phyloP scores from a whole-genome alignment of 169 alveolate genomes.

The Amoebophrya sp. region DNA sequence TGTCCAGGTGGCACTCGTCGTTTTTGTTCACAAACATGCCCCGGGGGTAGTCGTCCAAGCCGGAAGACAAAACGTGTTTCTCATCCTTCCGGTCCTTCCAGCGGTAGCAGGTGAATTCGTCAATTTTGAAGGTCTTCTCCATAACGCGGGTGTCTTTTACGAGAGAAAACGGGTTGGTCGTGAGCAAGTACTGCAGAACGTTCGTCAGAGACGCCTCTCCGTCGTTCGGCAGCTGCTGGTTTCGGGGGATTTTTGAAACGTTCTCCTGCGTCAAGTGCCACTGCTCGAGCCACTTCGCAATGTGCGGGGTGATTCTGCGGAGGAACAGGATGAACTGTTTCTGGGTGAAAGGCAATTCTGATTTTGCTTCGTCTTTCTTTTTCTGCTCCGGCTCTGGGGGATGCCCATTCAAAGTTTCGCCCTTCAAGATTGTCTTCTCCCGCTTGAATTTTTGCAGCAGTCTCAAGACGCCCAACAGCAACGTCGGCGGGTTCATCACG shows the following conservation, averaged over 20 bases:
- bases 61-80: slow-evolving; percentile 54
- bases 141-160: not conserved
- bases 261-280: not conserved
- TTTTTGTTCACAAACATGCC: slow-evolving; percentile 54
- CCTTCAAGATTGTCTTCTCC: too few relatives aligned
- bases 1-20: slow-evolving; percentile 60
- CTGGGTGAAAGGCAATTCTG: too few relatives aligned
- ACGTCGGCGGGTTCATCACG: slow-evolving; percentile 68
- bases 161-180: too few relatives aligned
- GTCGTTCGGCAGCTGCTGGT: not conserved
- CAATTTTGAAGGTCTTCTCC: not conserved
- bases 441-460: too few relatives aligned
- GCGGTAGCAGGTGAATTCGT: not conserved
- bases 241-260: not conserved
- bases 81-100: slow-evolving; percentile 60
- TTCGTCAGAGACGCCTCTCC: not conserved
- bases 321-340: not conserved
- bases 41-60: slow-evolving; percentile 69
- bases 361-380: too few relatives aligned
- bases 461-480: slow-evolving; percentile 52
- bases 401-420: too few relatives aligned
- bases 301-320: not conserved
- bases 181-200: not conserved
- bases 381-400: too few relatives aligned
- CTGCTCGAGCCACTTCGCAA: not conserved